Evolutionary conservation across 306 rosid species (phyloP).

Genomic region (Pyrus betulifolia): DNA sequence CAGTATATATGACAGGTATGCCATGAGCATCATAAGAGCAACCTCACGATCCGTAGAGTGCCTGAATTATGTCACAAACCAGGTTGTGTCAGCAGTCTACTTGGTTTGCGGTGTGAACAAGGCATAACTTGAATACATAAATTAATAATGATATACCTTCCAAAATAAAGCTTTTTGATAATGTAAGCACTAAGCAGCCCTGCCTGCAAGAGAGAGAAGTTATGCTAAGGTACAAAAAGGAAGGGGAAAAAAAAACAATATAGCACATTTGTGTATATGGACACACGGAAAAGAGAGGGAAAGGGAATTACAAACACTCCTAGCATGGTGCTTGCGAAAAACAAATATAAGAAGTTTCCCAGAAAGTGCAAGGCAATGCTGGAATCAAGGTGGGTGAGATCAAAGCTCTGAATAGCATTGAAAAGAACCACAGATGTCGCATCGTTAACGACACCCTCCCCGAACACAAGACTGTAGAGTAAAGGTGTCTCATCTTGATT

Average conservation of each 20-base stretch:
- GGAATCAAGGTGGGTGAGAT: constrained; percentile 52
- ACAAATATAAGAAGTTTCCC: constrained; percentile 77
- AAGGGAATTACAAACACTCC: constrained; percentile 62
- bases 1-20: constrained; percentile 90
- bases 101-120: not conserved
- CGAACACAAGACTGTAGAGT: constrained; percentile 94
- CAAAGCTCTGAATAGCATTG: constrained; percentile 92
- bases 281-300: not conserved
- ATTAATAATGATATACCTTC: constrained; percentile 46
- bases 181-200: constrained; percentile 88
- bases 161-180: constrained; percentile 83
- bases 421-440: constrained; percentile 98
- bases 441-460: constrained; percentile 97
- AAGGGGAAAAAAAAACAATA: not conserved
- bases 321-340: constrained; percentile 67
- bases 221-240: constrained; percentile 12
- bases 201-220: constrained; percentile 45
- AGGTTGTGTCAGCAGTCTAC: constrained; percentile 8
- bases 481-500: constrained; percentile 98
- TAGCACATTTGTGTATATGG: not conserved
- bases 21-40: constrained; percentile 97
- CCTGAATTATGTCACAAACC: constrained; percentile 38
- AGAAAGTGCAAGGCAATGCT: constrained; percentile 48
- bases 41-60: constrained; percentile 98
- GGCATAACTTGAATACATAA: not conserved